Base-by-base conservation (phyloP, 495 filamentous ascomycete species). In the Ascobolus immersus region DNA sequence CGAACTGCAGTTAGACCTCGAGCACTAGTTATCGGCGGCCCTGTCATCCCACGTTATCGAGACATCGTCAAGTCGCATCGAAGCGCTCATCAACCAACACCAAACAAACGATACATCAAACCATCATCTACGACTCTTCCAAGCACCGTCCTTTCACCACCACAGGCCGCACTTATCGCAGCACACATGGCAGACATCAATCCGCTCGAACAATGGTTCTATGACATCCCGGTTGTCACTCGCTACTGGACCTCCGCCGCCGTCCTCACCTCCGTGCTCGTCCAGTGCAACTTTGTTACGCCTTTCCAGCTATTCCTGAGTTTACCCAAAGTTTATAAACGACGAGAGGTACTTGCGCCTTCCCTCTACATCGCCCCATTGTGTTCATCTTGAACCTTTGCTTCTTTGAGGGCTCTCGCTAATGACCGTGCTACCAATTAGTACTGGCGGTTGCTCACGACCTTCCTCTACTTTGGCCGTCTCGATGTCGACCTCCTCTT, bases 271-370 rank as follows among this genome's bases (percentile, higher is more conserved):
- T 82, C 77, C 44, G 71, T 80, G 3, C 60, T 94, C 33, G 79
- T 93, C 4, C 89, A 96, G 51, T 93, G 82, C 54, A 64, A 82
- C 46, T 69, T 93, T 47, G 55, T 94, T 39, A 78, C 71, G 2
- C 79, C 79, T 28, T 90, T 89, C 52, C 79, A 91, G 55, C 67
- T 96, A 14, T 96, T 93, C 57, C 94, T 93, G 59, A 92, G 78
- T 62, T 81, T 81, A 50, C 70, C 76, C 21, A 69, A 79, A 9
- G 86, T 93, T 34, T 96, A 90, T 49, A 52, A 69, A 35, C 89
- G 89, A 55, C 69, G 69, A 29, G 80, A 92, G 66, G 80, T 84
- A 57, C 21, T 33, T 24, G 12, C 21, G 7, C 18, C 25, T 27
- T 10, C 21, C 23, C 33, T 18, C 24, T 24, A 17, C 15, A 28